Conservation (phyloP, 257 asterid species). For the Parsonsia alboflavescens region DNA sequence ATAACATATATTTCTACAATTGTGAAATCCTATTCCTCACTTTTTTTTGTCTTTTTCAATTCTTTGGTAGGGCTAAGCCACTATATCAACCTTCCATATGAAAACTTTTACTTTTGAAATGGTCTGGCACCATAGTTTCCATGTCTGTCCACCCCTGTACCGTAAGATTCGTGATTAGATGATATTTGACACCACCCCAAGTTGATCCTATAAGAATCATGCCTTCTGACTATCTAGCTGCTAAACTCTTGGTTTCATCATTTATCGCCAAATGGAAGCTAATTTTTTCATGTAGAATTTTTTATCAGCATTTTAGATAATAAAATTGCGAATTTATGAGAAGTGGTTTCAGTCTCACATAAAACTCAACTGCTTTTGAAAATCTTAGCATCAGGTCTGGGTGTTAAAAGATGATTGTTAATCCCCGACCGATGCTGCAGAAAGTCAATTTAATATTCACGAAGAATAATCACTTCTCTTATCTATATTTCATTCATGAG, state of each 20-base stretch:
- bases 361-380: background rate
- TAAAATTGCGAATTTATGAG: background rate
- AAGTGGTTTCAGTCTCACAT: background rate
- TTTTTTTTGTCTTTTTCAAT: too few species aligned
- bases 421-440: slow-evolving; percentile 1
- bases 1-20: too few species aligned
- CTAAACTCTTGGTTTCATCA: background rate
- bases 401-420: background rate
- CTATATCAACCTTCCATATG: too few species aligned
- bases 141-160: too few species aligned
- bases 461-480: background rate
- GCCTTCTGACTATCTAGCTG: background rate
- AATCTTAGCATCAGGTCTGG: background rate
- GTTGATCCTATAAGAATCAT: background rate
- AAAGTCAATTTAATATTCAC: background rate
- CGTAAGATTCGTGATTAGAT: background rate
- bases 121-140: too few species aligned
- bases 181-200: background rate
- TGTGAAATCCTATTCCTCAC: too few species aligned
- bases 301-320: background rate
- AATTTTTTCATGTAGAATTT: background rate
- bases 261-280: background rate
- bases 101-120: too few species aligned
- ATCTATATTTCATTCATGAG: background rate
- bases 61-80: too few species aligned